phyloP scores from a whole-genome alignment of 2,329 filamentous ascomycete genomes.

The Colletotrichum sublineola region DNA sequence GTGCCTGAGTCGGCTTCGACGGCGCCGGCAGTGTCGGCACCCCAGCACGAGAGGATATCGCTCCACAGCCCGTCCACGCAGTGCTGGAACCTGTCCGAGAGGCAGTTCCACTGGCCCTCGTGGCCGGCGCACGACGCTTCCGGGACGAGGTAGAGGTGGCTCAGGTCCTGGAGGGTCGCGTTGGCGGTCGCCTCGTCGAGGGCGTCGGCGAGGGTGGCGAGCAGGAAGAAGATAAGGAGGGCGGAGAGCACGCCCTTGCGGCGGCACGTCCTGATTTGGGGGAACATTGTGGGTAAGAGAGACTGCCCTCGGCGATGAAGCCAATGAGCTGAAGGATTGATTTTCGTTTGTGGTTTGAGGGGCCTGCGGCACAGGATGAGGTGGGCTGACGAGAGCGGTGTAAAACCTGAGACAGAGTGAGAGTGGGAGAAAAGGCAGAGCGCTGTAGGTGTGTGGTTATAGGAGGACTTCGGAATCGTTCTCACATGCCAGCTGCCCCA shows the following conservation, averaged over 20 bases:
- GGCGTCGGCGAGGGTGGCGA: slow-evolving; percentile 32
- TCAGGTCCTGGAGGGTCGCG: slow-evolving; percentile 8
- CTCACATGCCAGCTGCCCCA: background rate
- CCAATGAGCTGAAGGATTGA: too few species aligned
- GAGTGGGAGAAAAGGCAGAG: background rate
- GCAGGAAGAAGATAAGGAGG: slow-evolving; percentile 23
- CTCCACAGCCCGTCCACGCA: slow-evolving; percentile 64
- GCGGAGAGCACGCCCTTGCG: slow-evolving; percentile 9
- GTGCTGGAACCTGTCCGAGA: slow-evolving; percentile 62
- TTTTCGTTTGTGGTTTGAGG: too few species aligned
- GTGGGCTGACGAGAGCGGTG: background rate
- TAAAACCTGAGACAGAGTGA: background rate
- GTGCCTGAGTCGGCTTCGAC: background rate
- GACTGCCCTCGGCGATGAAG: too few species aligned
- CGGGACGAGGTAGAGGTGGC: slow-evolving; percentile 47
- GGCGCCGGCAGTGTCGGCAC: background rate
- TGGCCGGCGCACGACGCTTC: slow-evolving; percentile 56
- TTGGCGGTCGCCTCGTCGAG: background rate
- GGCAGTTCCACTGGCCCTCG: slow-evolving; percentile 70
- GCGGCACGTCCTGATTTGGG: background rate
- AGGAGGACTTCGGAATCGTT: background rate
- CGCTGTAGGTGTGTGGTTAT: background rate
- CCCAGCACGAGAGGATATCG: slow-evolving; percentile 41
- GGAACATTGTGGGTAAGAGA: slow-evolving; percentile 1
- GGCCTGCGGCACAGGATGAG: too few species aligned